Conservation (phyloP, 139 green algal species). For the Closterium sp. region DNA sequence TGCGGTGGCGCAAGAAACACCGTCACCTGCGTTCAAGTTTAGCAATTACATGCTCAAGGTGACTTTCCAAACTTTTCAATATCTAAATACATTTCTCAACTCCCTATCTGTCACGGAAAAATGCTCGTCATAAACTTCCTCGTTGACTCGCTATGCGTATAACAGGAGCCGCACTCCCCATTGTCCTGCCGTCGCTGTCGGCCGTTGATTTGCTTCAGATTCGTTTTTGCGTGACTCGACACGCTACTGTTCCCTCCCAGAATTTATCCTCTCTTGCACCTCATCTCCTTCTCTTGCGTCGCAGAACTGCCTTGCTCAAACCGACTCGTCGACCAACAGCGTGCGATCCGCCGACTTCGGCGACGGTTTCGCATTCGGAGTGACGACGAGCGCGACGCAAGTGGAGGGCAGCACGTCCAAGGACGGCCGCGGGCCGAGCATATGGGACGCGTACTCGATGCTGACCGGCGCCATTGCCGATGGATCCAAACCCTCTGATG, state of each 20-base stretch:
- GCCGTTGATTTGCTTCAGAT: neutral
- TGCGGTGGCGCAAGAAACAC: neutral
- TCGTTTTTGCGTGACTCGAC: neutral
- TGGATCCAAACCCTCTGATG: neutral
- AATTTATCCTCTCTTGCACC: neutral
- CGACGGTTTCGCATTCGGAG: neutral
- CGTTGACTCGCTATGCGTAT: neutral
- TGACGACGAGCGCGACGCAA: slow-evolving; percentile 1
- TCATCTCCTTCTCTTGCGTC: neutral
- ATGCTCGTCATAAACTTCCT: neutral
- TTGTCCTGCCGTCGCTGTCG: neutral
- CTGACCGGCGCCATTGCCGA: slow-evolving; percentile 15
- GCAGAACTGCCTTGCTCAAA: neutral
- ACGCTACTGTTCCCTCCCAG: neutral
- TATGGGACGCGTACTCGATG: slow-evolving; percentile 37
- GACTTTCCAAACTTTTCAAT: neutral
- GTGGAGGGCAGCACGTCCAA: slow-evolving; percentile 24
- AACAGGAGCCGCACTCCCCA: neutral
- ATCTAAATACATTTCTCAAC: too few species aligned
- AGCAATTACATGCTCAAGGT: neutral
- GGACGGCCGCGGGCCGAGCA: slow-evolving; percentile 33
- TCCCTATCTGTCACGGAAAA: too few species aligned
- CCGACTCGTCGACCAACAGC: neutral
- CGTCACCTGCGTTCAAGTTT: neutral
- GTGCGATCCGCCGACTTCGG: neutral